Base-by-base conservation (phyloP, 2,329 filamentous ascomycete species). In the Macrophomina tecta region DNA sequence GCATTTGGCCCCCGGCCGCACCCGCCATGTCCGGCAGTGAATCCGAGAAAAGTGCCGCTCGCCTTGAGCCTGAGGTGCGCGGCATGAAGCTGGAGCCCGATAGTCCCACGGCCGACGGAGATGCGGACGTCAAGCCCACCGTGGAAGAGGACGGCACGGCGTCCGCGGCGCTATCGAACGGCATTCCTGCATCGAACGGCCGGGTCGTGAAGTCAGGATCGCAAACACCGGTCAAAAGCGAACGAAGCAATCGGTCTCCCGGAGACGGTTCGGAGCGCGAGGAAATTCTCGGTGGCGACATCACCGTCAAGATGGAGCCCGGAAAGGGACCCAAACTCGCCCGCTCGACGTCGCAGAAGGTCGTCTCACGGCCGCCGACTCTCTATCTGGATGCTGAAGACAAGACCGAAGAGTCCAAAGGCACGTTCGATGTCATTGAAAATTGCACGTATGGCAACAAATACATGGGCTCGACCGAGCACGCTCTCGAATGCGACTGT, bases 401-500 rank as follows among this genome's bases (percentile, higher is more conserved):
- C 78, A 89, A 88, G 71, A 97, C 93, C 3, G 80, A 83, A 42
- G 91, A 95, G 72, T 91, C 95, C 4, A 89, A 87, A 72, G 82
- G 84, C 32, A 87, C 88, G 14, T 99, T 99, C 73, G 87, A 92
- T 71, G 84, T 94, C 62, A 93, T 99, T 70, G 83, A 89, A 63
- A 88, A 92, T 72, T 98, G 94, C 79, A 90, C 91, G 40, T 99
- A 99, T 80, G 93, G 92, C 64, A 93, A 93, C 71, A 97, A 96
- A 79, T 88, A 91, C 71, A 89, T 98, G 81, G 95, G 95, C 63
- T 91, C 90, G 70, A 96, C 95, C 32, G 94, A 97, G 75, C 91
- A 94, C 81, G 94, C 92, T 68, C 85, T 98, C 79, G 95, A 97
- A 79, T 99, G 95, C 81, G 95, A 99, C 78, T 99, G 95, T 80